Evolutionary conservation across 2,329 filamentous ascomycete species (phyloP).

Genomic region (Camillea tinctor): DNA sequence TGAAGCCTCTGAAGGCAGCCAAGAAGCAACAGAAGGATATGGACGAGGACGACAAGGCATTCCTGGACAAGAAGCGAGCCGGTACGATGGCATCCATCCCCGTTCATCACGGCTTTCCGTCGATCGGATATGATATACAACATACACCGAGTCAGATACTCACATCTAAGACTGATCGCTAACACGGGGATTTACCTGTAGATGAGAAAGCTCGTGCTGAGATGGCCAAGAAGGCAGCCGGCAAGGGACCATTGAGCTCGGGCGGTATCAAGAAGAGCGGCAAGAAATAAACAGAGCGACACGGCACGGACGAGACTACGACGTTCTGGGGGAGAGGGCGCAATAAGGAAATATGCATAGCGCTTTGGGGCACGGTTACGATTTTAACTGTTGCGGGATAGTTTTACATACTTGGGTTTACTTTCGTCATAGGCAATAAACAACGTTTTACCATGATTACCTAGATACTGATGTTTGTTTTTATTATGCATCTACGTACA

Average conservation of each 20-base stretch:
- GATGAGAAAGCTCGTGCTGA: slow-evolving; percentile 87
- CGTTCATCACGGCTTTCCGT: too few relatives aligned
- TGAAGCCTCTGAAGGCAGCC: slow-evolving; percentile 80
- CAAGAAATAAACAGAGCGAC: slow-evolving; percentile 70
- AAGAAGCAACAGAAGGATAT: slow-evolving; percentile 83
- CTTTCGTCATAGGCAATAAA: not conserved
- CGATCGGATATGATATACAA: too few relatives aligned
- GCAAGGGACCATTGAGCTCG: slow-evolving; percentile 85
- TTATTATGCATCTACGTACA: too few relatives aligned
- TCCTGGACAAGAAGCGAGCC: slow-evolving; percentile 78
- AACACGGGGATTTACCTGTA: slow-evolving; percentile 31
- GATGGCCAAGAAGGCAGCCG: slow-evolving; percentile 74
- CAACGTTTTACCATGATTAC: too few relatives aligned
- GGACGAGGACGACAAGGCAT: slow-evolving; percentile 84
- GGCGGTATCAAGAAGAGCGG: slow-evolving; percentile 95
- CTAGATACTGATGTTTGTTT: too few relatives aligned
- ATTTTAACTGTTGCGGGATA: not conserved
- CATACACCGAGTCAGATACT: not conserved
- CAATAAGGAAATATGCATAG: not conserved
- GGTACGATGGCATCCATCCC: slow-evolving; percentile 53
- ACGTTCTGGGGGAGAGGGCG: slow-evolving; percentile 1
- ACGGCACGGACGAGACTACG: slow-evolving; percentile 20
- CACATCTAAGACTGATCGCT: slow-evolving; percentile 1
- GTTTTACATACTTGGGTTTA: not conserved
- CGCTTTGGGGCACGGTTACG: not conserved